Conservation (phyloP, 805 yeast species). For the Pichia scutulata region DNA sequence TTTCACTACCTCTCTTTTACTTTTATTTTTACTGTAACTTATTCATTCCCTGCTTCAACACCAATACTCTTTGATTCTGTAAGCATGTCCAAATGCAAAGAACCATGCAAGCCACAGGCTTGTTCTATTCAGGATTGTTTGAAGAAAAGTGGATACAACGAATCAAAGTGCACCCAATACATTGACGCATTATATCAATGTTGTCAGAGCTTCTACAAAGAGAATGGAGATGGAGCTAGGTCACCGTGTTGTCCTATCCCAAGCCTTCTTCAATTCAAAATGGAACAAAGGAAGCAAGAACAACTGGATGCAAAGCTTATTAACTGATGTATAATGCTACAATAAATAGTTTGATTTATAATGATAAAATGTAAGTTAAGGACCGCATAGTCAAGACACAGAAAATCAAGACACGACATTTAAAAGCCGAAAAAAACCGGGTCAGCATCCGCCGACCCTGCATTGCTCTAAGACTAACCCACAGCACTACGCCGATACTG, state of each 20-base stretch:
- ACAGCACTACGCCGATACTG: conserved; percentile 67
- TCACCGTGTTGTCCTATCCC: conserved; percentile 79
- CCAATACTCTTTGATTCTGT: too few relatives aligned
- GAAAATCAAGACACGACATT: conserved; percentile 44
- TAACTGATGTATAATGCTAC: not conserved
- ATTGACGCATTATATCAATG: conserved; percentile 72
- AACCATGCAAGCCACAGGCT: conserved; percentile 70
- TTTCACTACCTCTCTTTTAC: too few relatives aligned
- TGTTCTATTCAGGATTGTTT: conserved; percentile 83
- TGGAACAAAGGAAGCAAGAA: conserved; percentile 54
- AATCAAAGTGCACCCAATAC: conserved; percentile 59
- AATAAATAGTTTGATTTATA: not conserved
- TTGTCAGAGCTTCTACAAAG: conserved; percentile 57
- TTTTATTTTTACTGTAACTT: too few relatives aligned
- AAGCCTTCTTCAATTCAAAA: conserved; percentile 49
- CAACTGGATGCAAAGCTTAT: conserved; percentile 48
- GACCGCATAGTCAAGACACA: conserved; percentile 59
- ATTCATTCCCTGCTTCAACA: too few relatives aligned
- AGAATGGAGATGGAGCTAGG: conserved; percentile 49
- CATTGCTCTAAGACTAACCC: conserved; percentile 80
- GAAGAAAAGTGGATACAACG: conserved; percentile 53
- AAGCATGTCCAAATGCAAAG: conserved; percentile 12
- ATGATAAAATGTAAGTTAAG: conserved; percentile 49
- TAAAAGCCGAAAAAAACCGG: conserved; percentile 42
- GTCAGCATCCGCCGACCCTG: conserved; percentile 16